Base-by-base conservation (phyloP, 768 basidiomycete species). In the Hortiboletus flavorubellus region DNA sequence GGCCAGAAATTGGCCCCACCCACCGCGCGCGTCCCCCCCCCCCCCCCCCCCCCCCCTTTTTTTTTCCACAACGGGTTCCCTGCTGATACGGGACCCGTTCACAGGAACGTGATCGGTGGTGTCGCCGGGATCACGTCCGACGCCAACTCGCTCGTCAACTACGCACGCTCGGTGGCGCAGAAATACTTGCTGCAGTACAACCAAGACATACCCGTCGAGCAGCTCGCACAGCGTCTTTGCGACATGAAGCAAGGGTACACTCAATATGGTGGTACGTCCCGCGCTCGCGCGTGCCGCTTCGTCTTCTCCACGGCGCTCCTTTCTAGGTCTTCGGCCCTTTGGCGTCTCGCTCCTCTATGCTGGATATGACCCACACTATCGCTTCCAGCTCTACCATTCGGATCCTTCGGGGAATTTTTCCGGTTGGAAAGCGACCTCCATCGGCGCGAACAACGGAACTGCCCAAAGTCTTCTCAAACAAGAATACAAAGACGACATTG, bases 201-300 rank as follows among this genome's bases (percentile, higher is more conserved):
- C 67, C 93, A 98, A 72, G 95, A 97, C 69, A 98, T 99, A 62
- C 96, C 96, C 6, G 97, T 98, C 31, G 97, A 99, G 72, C 77
- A 96, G 64, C 85, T 99, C 52, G 90, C 94, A 12, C 94, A 98
- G 69, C 81, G 89, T 52, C 74, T 99, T 55, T 98, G 96, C 66
- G 91, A 99, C 74, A 84, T 96, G 78, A 99, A 99, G 77, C 97
- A 99, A 70, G 94, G 94, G 8, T 98, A 98, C 69, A 98, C 96
- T 38, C 96, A 98, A 66, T 95, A 84, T 60, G 95, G 96, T 77
- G 95, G 93, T 89, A 61, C 58, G 81, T 53, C 38, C n/a, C n/a
- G 2, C 5, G 0, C 38, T 18, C 7, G 34, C 11, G 5, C 34
- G n/a, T 5, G 1, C 21, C 3, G 15, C n/a, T 21, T 21, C 41